Percentiles rank a stretch among this genome's conserved stretches.
Evolutionary conservation across 352 stramenopile genomes (phyloP).

Genomic region (Globisporangium recalcitrans): DNA sequence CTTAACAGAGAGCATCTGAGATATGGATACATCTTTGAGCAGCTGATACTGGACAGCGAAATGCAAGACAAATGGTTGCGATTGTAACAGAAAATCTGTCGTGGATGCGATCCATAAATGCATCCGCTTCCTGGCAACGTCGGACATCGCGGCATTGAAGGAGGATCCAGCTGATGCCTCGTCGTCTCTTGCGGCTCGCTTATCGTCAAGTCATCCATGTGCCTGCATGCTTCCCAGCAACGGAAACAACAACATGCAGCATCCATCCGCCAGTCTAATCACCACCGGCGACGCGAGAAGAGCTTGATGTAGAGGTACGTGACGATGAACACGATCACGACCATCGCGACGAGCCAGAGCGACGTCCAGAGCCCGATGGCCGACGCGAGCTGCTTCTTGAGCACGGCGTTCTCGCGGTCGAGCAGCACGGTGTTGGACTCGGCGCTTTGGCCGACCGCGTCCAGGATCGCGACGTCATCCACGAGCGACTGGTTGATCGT

Average conservation of each 20-base stretch:
- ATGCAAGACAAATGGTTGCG: too few relatives aligned
- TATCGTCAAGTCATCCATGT: neutral
- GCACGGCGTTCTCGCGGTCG: slow-evolving; percentile 51
- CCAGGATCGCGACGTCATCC: slow-evolving; percentile 71
- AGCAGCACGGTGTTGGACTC: slow-evolving; percentile 60
- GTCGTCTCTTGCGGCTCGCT: neutral
- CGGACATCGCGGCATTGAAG: neutral
- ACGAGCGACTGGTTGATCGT: slow-evolving; percentile 67
- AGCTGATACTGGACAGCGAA: too few relatives aligned
- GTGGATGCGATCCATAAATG: too few relatives aligned
- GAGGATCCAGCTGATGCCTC: neutral
- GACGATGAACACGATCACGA: slow-evolving; percentile 56
- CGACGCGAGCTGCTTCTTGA: slow-evolving; percentile 61
- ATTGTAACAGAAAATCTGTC: too few relatives aligned
- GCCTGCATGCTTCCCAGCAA: too few relatives aligned
- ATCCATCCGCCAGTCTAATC: slow-evolving; percentile 11
- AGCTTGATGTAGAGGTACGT: slow-evolving; percentile 82
- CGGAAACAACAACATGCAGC: too few relatives aligned
- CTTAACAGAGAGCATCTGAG: too few relatives aligned
- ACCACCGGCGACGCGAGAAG: slow-evolving; percentile 50
- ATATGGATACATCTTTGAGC: too few relatives aligned
- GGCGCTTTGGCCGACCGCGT: slow-evolving; percentile 63
- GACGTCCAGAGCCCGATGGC: slow-evolving; percentile 77
- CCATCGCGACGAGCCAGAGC: slow-evolving; percentile 54
- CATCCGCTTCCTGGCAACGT: neutral